Evolutionary conservation across 208 protist species (phyloP).

Genomic region (Trypanosoma grayi): DNA sequence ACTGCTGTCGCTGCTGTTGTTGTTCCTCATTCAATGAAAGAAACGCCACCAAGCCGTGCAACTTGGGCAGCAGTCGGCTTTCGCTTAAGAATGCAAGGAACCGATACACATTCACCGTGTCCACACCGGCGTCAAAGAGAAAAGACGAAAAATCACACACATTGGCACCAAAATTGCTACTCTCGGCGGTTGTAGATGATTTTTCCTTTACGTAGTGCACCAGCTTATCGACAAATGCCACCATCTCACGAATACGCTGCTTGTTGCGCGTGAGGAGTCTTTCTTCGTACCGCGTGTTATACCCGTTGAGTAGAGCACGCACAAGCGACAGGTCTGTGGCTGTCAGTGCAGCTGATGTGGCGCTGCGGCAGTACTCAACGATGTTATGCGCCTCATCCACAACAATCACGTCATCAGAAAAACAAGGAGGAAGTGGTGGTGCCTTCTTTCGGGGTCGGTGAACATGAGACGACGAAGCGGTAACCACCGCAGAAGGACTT

Average conservation of each 20-base stretch:
- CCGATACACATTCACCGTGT: constrained; percentile 64
- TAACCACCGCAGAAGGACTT: constrained; percentile 1
- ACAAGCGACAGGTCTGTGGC: constrained; percentile 39
- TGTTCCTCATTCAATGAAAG: constrained; percentile 13
- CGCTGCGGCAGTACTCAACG: constrained; percentile 87
- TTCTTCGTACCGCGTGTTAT: constrained; percentile 67
- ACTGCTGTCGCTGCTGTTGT: background rate
- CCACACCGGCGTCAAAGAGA: constrained; percentile 73
- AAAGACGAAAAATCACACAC: constrained; percentile 41
- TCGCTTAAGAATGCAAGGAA: constrained; percentile 58
- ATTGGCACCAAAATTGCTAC: too few species aligned
- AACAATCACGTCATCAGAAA: constrained; percentile 84
- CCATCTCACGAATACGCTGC: constrained; percentile 82
- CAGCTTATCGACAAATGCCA: constrained; percentile 54
- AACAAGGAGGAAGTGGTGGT: constrained; percentile 32
- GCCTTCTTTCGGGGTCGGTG: constrained; percentile 2
- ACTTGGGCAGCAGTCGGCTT: constrained; percentile 60
- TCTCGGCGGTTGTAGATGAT: too few species aligned
- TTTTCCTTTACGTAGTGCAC: constrained; percentile 17
- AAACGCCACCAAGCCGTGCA: constrained; percentile 61
- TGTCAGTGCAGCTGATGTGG: constrained; percentile 59
- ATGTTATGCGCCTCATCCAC: constrained; percentile 97
- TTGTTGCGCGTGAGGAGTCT: constrained; percentile 88
- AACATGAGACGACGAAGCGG: background rate
- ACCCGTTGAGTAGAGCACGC: constrained; percentile 47